Evolutionary conservation across 2,329 filamentous ascomycete genomes (phyloP).

Genomic region (Clarireedia sp.): DNA sequence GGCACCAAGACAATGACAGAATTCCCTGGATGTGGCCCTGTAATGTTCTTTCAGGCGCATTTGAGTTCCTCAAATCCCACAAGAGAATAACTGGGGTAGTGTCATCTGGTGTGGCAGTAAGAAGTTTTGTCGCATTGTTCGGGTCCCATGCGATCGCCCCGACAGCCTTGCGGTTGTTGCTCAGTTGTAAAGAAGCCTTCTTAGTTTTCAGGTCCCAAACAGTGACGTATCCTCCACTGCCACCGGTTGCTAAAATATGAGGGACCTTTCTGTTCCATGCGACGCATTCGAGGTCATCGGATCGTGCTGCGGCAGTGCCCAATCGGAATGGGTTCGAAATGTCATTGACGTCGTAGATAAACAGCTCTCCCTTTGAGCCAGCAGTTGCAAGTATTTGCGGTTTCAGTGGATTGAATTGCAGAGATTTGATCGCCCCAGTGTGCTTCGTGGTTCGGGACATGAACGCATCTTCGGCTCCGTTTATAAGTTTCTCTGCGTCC

Average conservation of each 20-base stretch:
- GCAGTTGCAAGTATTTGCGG: conserved; percentile 87
- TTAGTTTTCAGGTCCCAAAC: conserved; percentile 98
- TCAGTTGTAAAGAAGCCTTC: conserved; percentile 92
- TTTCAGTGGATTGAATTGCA: conserved; percentile 94
- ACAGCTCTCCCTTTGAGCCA: conserved; percentile 91
- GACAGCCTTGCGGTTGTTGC: conserved; percentile 87
- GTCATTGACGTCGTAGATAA: conserved; percentile 91
- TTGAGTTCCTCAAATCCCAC: conserved; percentile 94
- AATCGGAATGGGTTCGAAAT: conserved; percentile 80
- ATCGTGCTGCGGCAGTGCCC: conserved; percentile 78
- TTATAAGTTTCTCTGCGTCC: conserved; percentile 68
- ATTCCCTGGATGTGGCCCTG: conserved; percentile 93
- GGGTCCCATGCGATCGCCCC: conserved; percentile 97
- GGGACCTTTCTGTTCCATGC: conserved; percentile 99
- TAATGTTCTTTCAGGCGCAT: conserved; percentile 81
- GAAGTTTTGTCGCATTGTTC: conserved; percentile 84
- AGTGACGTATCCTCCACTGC: conserved; percentile 87
- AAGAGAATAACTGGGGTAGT: conserved; percentile 79
- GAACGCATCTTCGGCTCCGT: conserved; percentile 59
- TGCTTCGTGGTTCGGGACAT: conserved; percentile 86
- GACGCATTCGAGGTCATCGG: conserved; percentile 90
- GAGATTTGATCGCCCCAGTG: conserved; percentile 81
- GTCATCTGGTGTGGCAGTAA: conserved; percentile 87
- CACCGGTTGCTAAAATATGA: conserved; percentile 91
- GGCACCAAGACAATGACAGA: conserved; percentile 90